phyloP scores from a whole-genome alignment of 257 asterid species.

The Euphrasia confusa region DNA sequence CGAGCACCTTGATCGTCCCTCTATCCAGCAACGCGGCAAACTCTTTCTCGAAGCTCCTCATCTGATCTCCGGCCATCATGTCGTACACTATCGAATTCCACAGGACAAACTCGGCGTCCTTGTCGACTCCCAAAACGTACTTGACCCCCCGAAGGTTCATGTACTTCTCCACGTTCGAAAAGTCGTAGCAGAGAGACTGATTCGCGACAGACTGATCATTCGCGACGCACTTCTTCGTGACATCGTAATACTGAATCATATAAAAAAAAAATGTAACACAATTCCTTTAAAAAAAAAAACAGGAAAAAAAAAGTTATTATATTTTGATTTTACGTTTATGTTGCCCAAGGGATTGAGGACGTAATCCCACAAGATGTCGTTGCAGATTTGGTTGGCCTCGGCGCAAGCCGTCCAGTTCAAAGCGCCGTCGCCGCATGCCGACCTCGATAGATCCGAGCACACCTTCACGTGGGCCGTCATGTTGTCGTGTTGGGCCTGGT shows the following conservation, averaged over 20 bases:
- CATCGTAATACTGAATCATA: conserved; percentile 31
- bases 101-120: conserved; percentile 29
- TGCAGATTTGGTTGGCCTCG: too few species aligned
- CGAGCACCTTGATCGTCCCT: conserved; percentile 31
- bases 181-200: conserved; percentile 35
- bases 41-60: conserved; percentile 37
- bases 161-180: conserved; percentile 33
- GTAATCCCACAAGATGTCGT: too few species aligned
- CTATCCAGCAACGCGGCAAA: conserved; percentile 42
- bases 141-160: conserved; percentile 26
- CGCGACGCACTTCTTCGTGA: conserved; percentile 29
- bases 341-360: too few species aligned
- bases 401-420: too few species aligned
- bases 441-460: too few species aligned
- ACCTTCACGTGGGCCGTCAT: too few species aligned
- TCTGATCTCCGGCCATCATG: conserved; percentile 39
- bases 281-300: too few species aligned
- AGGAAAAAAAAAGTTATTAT: too few species aligned
- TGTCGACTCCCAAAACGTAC: conserved; percentile 28
- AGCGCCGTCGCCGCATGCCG: too few species aligned
- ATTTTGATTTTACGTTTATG: too few species aligned
- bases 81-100: conserved; percentile 36
- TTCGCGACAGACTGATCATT: conserved; percentile 7
- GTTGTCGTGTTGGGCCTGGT: conserved; percentile 16
- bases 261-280: too few species aligned